Conservation (phyloP, 345 rosid species). For the Lenwebbia sp. region DNA sequence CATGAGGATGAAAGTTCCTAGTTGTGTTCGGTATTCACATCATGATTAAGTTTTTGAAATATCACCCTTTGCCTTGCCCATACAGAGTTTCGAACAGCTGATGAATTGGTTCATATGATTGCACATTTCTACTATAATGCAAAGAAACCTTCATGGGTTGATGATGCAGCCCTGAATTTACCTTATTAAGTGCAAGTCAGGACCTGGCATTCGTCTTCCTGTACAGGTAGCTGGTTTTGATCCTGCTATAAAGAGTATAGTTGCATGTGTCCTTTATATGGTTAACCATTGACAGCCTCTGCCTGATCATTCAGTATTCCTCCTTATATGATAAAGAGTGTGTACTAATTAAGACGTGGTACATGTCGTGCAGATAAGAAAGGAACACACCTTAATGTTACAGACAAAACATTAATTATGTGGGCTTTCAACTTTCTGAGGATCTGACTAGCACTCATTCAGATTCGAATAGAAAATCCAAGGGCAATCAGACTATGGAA, state of each 20-base stretch:
- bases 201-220: not conserved
- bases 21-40: not conserved
- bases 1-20: not conserved
- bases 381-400: not conserved
- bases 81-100: constrained; percentile 63
- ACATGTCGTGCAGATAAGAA: not conserved
- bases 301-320: not conserved
- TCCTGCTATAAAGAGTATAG: not conserved
- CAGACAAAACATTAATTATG: not conserved
- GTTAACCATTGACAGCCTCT: not conserved
- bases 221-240: not conserved
- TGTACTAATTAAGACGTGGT: not conserved
- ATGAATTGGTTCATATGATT: constrained; percentile 82
- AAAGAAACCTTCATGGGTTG: constrained; percentile 70
- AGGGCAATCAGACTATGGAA: not conserved
- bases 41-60: not conserved
- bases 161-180: constrained; percentile 4
- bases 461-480: not conserved
- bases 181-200: not conserved
- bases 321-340: not conserved
- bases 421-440: not conserved
- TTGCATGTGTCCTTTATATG: not conserved
- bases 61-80: not conserved
- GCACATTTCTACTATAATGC: constrained; percentile 90
- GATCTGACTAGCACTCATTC: not conserved